Evolutionary conservation across 805 yeast species (phyloP).

Genomic region (Debaryomyces prosopidis): DNA sequence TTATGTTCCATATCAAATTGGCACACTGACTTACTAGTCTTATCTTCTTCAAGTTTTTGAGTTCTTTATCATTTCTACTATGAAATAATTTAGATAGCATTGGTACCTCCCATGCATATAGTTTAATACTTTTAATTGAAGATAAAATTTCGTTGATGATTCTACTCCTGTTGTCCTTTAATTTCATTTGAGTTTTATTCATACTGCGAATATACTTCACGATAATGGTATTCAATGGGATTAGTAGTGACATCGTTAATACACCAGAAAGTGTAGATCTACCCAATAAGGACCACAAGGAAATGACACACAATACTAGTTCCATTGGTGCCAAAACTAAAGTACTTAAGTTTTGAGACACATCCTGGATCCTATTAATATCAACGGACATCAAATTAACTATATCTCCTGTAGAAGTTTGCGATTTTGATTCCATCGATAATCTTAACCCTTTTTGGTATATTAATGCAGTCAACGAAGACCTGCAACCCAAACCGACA

Average conservation of each 20-base stretch:
- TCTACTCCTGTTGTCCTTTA: conserved; percentile 60
- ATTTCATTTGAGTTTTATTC: conserved; percentile 57
- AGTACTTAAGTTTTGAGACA: conserved; percentile 54
- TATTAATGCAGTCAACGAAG: conserved; percentile 65
- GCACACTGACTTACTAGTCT: conserved; percentile 45
- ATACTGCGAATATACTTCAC: conserved; percentile 46
- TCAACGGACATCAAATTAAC: conserved; percentile 80
- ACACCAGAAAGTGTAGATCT: conserved; percentile 61
- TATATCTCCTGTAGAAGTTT: conserved; percentile 73
- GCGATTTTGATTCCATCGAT: conserved; percentile 63
- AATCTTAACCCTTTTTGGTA: conserved; percentile 69
- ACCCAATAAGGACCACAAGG: conserved; percentile 58
- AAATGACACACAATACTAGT: conserved; percentile 51
- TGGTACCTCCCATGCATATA: conserved; percentile 71
- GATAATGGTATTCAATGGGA: conserved; percentile 55
- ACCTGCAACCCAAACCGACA: conserved; percentile 55
- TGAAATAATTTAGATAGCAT: conserved; percentile 52
- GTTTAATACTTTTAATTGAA: conserved; percentile 62
- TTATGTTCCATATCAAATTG: conserved; percentile 61
- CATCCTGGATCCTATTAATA: conserved; percentile 60
- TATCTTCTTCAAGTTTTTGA: conserved; percentile 50
- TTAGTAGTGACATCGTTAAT: conserved; percentile 49
- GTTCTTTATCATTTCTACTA: conserved; percentile 59
- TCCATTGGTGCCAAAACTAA: conserved; percentile 61
- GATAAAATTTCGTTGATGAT: conserved; percentile 59